Evolutionary conservation across 495 filamentous ascomycete genomes (phyloP), one percentile per base, ranked within the genome.

Genomic region (Chaetomium tenue): DNA sequence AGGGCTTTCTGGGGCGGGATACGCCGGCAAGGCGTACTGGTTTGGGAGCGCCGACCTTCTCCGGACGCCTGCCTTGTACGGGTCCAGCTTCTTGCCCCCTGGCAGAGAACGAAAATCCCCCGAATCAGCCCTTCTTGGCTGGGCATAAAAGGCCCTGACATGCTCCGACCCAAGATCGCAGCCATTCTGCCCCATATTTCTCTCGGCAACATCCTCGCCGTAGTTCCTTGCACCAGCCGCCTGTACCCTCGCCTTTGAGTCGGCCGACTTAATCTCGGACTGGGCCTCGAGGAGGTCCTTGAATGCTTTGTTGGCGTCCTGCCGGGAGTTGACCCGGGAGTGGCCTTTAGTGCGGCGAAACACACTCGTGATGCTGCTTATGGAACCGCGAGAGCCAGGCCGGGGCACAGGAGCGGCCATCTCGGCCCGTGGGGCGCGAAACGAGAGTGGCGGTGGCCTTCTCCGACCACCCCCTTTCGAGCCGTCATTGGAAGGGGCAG

Each of bases 141-240:
- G 68, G 4, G 72, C 63, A 64, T 77, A 72, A 40, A 72, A 78
- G 1, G 71, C 71, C 51, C 65, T 61, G 15, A 76, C 74, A 9
- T 73, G 72, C 4, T 65, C 47, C 2, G 75, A 72, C 22, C 66
- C 64, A 7, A 75, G 64, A 37, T 72, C 57, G 58, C 70, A 71
- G 2, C 74, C 72, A 52, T 75, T 80, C 57, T 72, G 65, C 20
- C 61, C 71, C 52, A 83, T 76, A 60, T 85, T 85, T 26, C 83
- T 73, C 50, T 84, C 82, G 6, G 83, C 83, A 0, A 85, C 82
- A 67, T 84, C 83, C 67, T 85, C 82, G 40, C 79, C 82, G 60
- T 82, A 84, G 56, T 81, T 79, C 57, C 75, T 76, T 2, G 74
- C 69, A 0, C 82, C 82, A 15, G 79, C 68, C 11, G 82, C 80